Percentiles rank a stretch among this genome's conserved stretches.
phyloP scores from a whole-genome alignment of 2,329 filamentous ascomycete genomes.

The Trichoderma sp. region DNA sequence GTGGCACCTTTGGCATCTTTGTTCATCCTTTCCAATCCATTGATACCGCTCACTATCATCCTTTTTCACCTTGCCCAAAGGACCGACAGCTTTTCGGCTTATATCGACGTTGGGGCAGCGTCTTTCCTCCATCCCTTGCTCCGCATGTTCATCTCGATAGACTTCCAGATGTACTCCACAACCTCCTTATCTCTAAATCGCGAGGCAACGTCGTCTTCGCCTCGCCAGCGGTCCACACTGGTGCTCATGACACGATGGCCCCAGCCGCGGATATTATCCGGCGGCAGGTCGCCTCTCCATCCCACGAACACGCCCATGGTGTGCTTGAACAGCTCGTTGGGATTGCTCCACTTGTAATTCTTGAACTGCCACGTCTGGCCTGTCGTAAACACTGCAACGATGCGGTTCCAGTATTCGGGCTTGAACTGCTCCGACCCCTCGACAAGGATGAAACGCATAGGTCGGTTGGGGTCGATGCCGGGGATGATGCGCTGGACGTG shows the following conservation, averaged over 20 bases:
- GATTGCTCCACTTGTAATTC: conserved; percentile 92
- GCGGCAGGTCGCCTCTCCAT: conserved; percentile 81
- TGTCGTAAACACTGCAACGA: conserved; percentile 96
- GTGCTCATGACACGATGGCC: conserved; percentile 79
- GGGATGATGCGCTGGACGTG: conserved; percentile 80
- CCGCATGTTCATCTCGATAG: conserved; percentile 85
- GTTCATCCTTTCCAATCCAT: background rate
- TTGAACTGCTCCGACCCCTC: conserved; percentile 94
- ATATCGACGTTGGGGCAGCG: conserved; percentile 59
- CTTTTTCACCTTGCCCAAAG: background rate
- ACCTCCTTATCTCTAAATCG: conserved; percentile 89
- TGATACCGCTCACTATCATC: background rate
- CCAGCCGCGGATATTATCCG: conserved; percentile 78
- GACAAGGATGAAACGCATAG: conserved; percentile 92
- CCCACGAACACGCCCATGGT: conserved; percentile 87
- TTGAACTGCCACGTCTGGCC: conserved; percentile 99
- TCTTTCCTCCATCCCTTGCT: conserved; percentile 80
- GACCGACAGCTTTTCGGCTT: background rate
- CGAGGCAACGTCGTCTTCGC: conserved; percentile 54
- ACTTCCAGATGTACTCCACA: conserved; percentile 89
- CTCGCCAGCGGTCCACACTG: conserved; percentile 81
- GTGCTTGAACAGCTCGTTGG: conserved; percentile 85
- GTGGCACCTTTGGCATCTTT: background rate
- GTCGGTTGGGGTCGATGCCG: conserved; percentile 66
- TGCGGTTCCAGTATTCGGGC: conserved; percentile 93